Base-by-base conservation (phyloP, 2,329 filamentous ascomycete genomes). In the Ceratocystis diversiconidia region DNA sequence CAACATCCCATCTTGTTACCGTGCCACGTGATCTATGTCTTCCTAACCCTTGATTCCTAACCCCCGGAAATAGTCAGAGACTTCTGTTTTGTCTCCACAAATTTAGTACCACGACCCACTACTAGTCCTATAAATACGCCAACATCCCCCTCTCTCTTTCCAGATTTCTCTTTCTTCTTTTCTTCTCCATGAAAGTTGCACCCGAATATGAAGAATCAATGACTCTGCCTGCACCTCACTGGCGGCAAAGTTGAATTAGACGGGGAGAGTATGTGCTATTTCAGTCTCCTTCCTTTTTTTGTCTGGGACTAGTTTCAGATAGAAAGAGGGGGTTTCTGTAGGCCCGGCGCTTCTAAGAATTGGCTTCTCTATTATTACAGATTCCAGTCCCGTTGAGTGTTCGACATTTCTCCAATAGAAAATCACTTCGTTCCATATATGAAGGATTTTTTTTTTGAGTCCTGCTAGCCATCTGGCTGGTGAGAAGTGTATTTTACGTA, bases 371-470 rank as follows among this genome's bases (percentile, higher is more conserved):
- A 55, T 61, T 48, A 61, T 64, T 62, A 52, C 43, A 67, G 63
- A 68, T 77, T 78, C 78, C 81, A 79, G 79, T 84, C 81, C 82
- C 82, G 82, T 85, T 83, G 80, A 82, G 81, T 79, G 78, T 75
- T 79, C 81, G 79, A 84, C 80, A 83, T 81, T 66, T 61, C 60
- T 46, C 43, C 28, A 59, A 19, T 15, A 59, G 28, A 32, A 59
- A 59, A 59, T 1, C 3, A 36, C n/a, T 12, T 59, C 17, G 28
- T 59, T 15, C 10, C 50, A 55, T 5, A 0, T 22, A 12, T 22
- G 3, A 15, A 2, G 15, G 8, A 30, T n/a, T 15, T 5, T 10
- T 59, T 5, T 10, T 59, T 5, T 5, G 12, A 25, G 17, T 19
- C 12, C 17, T 8, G 6, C n/a, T 22, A 22, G 15, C 0, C 2